Conservation (phyloP, 1,284 basidiomycete species). For the Malassezia slooffiae region DNA sequence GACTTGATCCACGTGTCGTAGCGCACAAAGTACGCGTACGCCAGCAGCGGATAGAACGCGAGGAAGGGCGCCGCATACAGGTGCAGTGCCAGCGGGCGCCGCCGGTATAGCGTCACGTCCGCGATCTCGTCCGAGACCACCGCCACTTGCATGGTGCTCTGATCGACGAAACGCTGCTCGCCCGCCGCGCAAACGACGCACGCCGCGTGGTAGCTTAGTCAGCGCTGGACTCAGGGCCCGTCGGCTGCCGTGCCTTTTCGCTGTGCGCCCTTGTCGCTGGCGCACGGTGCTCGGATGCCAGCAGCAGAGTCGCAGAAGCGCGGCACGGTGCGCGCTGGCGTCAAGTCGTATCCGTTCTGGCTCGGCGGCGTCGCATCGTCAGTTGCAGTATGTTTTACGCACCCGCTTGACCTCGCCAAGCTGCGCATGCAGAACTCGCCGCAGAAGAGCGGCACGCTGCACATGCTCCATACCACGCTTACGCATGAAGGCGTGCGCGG, state of each 20-base stretch:
- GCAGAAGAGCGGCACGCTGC: conserved; percentile 24
- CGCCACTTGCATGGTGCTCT: conserved; percentile 34
- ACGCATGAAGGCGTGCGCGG: conserved; percentile 26
- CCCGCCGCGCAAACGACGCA: neutral
- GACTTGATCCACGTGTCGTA: conserved; percentile 60
- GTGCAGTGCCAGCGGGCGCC: conserved; percentile 65
- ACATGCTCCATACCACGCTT: conserved; percentile 25
- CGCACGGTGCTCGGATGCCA: too few relatives aligned
- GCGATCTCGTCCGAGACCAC: conserved; percentile 78
- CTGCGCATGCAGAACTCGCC: conserved; percentile 47
- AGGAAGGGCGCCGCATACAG: conserved; percentile 77
- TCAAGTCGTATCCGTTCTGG: conserved; percentile 37
- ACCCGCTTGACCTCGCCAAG: conserved; percentile 46
- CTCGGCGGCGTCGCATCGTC: conserved; percentile 40
- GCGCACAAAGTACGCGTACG: conserved; percentile 78
- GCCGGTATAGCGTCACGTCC: conserved; percentile 65
- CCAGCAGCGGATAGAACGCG: conserved; percentile 71
- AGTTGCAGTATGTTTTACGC: conserved; percentile 42
- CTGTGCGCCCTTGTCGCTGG: neutral
- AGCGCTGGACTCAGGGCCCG: neutral
- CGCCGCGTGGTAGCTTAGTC: neutral
- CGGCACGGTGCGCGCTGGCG: too few relatives aligned
- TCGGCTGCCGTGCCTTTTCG: neutral
- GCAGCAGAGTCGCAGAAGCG: too few relatives aligned
- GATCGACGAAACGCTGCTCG: neutral